Evolutionary conservation across 139 green algal genomes (phyloP), one percentile per base, ranked within the genome.

Genomic region (Tetraselmis chui): DNA sequence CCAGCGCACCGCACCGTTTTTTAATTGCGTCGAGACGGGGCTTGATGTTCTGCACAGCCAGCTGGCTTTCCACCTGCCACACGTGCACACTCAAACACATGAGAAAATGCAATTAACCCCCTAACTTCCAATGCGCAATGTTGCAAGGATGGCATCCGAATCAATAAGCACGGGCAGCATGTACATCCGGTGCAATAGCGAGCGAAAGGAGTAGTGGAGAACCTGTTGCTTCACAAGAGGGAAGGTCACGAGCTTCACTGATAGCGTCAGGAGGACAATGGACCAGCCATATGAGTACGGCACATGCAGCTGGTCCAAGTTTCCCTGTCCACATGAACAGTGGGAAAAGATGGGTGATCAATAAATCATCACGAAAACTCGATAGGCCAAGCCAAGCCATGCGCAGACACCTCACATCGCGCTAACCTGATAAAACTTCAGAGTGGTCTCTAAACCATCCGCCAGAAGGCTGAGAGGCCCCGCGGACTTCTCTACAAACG

Each of bases 21-120:
- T 98, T 98, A 83, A 98, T 98, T 75, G 89, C 85, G 67, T 98
- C 94, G 11, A 98, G 92, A 30, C 92, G 86, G 2, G 95, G 95
- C 89, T 97, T 97, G 0, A 98, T 87, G 27, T 89, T 84, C 85
- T 97, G 93, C 29, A 96, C 86, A 0, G 91, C 88, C 77, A 98
- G 83, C 0, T 86, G 78, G 0, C 84, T 92, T 84, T 98, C 94
- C 24, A 96, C 94, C 92, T 96, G 89, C 18, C n/a, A n/a, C n/a
- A n/a, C n/a, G n/a, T n/a, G n/a, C n/a, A n/a, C n/a, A n/a, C n/a
- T n/a, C n/a, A n/a, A n/a, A n/a, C n/a, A n/a, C n/a, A n/a, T n/a
- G n/a, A n/a, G n/a, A n/a, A n/a, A n/a, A n/a, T n/a, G n/a, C n/a
- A n/a, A n/a, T n/a, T n/a, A n/a, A n/a, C n/a, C n/a, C n/a, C n/a